Evolutionary conservation across 495 filamentous ascomycete species (phyloP).

Genomic region (Tuber calosporum): DNA sequence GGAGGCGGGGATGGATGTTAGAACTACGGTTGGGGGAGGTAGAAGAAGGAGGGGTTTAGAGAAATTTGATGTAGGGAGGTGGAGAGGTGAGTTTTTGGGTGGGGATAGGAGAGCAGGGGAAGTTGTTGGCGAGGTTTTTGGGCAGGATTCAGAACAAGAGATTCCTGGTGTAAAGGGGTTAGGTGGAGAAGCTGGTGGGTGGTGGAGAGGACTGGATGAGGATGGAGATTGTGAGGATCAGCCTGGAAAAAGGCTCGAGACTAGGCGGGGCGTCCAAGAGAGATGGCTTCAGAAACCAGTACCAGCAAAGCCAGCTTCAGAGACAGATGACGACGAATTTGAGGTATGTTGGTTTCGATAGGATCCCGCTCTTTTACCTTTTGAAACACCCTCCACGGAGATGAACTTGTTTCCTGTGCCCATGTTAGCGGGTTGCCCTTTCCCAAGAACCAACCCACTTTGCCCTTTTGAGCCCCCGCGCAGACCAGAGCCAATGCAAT

Average conservation of each 20-base stretch:
- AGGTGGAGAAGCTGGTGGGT: constrained; percentile 47
- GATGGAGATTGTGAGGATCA: constrained; percentile 27
- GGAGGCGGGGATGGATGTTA: constrained; percentile 58
- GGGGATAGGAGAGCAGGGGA: constrained; percentile 42
- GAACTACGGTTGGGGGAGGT: constrained; percentile 61
- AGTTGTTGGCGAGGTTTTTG: constrained; percentile 42
- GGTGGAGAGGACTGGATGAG: constrained; percentile 45
- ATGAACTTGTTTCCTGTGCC: not conserved
- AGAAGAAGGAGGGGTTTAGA: constrained; percentile 54
- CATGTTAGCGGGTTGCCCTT: not conserved
- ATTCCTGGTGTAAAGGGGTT: constrained; percentile 27
- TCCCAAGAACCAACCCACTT: not conserved
- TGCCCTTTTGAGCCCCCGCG: not conserved
- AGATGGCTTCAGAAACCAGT: constrained; percentile 7
- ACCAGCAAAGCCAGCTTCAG: not conserved
- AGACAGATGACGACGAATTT: constrained; percentile 32
- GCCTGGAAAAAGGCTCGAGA: constrained; percentile 12
- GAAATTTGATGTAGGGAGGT: constrained; percentile 48
- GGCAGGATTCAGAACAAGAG: constrained; percentile 15
- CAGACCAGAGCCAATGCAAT: not conserved
- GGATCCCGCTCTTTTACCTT: not conserved
- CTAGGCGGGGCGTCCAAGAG: constrained; percentile 7
- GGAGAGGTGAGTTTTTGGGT: constrained; percentile 43
- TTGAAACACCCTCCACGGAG: not conserved
- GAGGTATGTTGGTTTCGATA: constrained; percentile 19